Evolutionary conservation across 306 rosid genomes (phyloP), one percentile per base, ranked within the genome.

Genomic region (Cucumis cinereus): DNA sequence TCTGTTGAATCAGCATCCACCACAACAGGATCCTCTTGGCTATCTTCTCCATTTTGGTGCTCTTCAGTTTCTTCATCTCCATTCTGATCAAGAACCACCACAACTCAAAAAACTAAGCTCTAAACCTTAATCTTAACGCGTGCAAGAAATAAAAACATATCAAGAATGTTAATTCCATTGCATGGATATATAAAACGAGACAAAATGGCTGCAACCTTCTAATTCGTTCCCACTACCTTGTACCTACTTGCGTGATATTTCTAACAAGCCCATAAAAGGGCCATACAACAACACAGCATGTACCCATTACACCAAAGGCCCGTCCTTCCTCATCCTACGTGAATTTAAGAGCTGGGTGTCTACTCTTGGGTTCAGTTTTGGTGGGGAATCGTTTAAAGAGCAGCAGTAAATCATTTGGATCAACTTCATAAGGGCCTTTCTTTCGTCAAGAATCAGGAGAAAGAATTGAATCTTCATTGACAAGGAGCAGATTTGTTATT

Each of bases 1-100:
- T 85, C 80, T n/a, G 82, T 69, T 17, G 86, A 82, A 69, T 84
- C 81, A 19, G 78, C 79, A 67, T 87, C 87, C 79, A 85, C 86
- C 61, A 79, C 79, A 50, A 83, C 54, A n/a, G 78, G 59, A 26
- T 75, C 75, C 36, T 56, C 85, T 84, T 79, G 83, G 76, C 70
- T 75, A 52, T 76, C 74, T 78, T 81, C 79, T 60, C 75, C 79
- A 68, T 77, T 74, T 77, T 80, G 66, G 57, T 52, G 84, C 75
- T 75, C 63, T 28, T n/a, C 64, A 52, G 35, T 68, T 28, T 76
- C 73, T 61, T 74, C 68, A 75, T 80, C 79, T 66, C 77, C 79
- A 76, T 78, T 70, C 78, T 77, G 85, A 69, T 69, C 43, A 22
- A 45, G 41, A 59, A 73, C 83, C 85, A 86, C 59, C 23, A 26